A percentile compares a stretch with the other conserved stretches of the same genome.
Evolutionary conservation across 2,329 filamentous ascomycete genomes (phyloP).

Genomic region (Fusarium sp.): DNA sequence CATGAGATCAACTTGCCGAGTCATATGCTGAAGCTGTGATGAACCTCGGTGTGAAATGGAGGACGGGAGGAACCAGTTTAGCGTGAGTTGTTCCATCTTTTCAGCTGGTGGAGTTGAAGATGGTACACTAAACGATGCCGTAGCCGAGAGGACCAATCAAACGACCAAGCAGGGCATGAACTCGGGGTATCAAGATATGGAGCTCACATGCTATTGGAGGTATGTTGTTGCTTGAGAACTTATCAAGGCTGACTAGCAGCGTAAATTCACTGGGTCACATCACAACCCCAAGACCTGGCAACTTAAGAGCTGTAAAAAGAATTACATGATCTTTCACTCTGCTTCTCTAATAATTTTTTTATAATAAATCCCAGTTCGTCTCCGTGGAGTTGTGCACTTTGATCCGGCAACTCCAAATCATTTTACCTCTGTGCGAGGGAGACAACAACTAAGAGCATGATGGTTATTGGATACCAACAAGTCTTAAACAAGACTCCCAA

Average conservation of each 20-base stretch:
- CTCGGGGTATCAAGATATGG: background rate
- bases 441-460: too few relatives aligned
- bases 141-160: background rate
- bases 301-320: background rate
- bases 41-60: background rate
- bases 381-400: background rate
- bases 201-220: background rate
- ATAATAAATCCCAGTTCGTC: rapidly evolving
- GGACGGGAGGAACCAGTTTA: background rate
- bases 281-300: background rate
- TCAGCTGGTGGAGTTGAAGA: background rate
- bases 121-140: background rate
- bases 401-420: too few relatives aligned
- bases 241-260: background rate
- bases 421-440: too few relatives aligned
- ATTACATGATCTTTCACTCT: background rate
- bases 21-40: background rate
- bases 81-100: background rate
- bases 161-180: too few relatives aligned
- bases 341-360: too few relatives aligned
- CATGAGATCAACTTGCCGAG: too few relatives aligned
- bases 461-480: too few relatives aligned
- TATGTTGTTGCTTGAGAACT: too few relatives aligned
- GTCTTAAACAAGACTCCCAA: background rate
- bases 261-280: background rate